These are phyloP conservation scores for Solanum hybrid DNA, from an alignment of 305 asterid genomes.

Conservation along the genomic window DNA sequence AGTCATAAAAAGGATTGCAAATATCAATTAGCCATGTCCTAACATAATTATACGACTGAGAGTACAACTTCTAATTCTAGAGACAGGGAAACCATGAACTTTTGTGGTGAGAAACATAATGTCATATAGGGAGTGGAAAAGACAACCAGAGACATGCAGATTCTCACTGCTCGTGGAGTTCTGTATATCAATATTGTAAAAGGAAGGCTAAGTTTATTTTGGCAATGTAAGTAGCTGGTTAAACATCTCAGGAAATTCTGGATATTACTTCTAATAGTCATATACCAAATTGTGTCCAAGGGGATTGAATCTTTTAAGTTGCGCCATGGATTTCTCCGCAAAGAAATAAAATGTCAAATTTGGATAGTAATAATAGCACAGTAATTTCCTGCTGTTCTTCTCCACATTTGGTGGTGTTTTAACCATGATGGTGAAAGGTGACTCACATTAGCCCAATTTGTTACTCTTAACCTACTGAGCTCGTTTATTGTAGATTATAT, in stretches of 20 bases:
- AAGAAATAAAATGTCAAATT: neutral
- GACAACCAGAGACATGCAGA: neutral
- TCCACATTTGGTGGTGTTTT: neutral
- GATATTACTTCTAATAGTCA: neutral
- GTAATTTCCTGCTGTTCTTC: neutral
- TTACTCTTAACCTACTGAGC: neutral
- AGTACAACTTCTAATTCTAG: neutral
- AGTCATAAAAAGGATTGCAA: neutral
- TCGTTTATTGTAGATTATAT: neutral
- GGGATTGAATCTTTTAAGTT: neutral
- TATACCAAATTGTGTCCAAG: neutral
- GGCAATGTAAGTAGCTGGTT: neutral
- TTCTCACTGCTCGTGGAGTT: neutral
- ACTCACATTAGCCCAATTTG: neutral
- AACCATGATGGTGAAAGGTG: neutral
- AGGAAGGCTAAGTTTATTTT: neutral
- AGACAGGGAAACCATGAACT: neutral
- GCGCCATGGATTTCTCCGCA: neutral
- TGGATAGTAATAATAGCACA: neutral
- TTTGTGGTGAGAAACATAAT: neutral
- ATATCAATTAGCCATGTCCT: neutral
- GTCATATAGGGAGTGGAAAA: neutral
- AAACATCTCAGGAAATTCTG: neutral
- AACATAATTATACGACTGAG: neutral
- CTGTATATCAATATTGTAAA: neutral